phyloP scores from a whole-genome alignment of 148 eudicot species.

The Chenopodium quinoa region DNA sequence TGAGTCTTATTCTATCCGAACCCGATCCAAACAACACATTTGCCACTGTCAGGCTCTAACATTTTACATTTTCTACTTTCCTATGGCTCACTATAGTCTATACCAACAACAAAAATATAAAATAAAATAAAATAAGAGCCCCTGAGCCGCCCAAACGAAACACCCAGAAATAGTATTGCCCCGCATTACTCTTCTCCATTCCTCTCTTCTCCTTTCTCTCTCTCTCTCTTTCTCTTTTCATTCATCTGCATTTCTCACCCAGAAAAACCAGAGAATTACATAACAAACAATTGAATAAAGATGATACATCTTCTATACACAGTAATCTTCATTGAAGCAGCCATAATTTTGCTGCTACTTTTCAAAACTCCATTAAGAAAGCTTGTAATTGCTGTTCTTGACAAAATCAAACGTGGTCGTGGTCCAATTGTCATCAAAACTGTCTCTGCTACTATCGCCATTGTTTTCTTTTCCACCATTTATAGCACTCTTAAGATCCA shows the following conservation, averaged over 20 bases:
- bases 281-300: not conserved
- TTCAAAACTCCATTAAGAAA: slow-evolving; percentile 76
- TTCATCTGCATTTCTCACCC: not conserved
- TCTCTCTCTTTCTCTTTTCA: not conserved
- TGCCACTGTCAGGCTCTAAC: no score
- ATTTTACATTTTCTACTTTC: no score
- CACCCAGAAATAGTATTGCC: slow-evolving; percentile 24
- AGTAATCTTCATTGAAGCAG: slow-evolving; percentile 50
- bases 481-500: slow-evolving; percentile 43
- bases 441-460: slow-evolving; percentile 47
- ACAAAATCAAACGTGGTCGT: slow-evolving; percentile 70
- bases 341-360: slow-evolving; percentile 52
- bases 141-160: not conserved
- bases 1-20: no score
- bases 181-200: not conserved
- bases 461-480: slow-evolving; percentile 49
- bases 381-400: slow-evolving; percentile 54
- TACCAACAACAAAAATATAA: no score
- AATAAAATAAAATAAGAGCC: no score
- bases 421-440: slow-evolving; percentile 82
- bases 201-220: not conserved
- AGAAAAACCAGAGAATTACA: not conserved
- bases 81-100: no score
- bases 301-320: slow-evolving; percentile 64
- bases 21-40: no score